These are phyloP conservation scores for Berkeleyomyces rouxiae DNA, from an alignment of 2,329 filamentous ascomycete species.

Conservation along the genomic window DNA sequence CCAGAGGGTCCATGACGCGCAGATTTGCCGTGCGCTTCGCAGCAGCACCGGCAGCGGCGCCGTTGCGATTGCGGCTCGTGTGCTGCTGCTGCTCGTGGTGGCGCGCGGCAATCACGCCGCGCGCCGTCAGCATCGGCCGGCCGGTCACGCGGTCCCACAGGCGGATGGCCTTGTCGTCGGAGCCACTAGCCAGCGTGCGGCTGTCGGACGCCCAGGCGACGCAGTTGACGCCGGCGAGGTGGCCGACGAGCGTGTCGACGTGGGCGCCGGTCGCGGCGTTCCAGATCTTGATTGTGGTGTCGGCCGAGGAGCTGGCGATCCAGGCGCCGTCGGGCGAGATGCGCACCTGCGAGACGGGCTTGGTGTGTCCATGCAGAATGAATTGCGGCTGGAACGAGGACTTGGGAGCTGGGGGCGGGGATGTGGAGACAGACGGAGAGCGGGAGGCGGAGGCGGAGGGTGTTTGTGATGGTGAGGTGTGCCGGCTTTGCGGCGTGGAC, in stretches of 20 bases:
- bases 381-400: constrained; percentile 56
- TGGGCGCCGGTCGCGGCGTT: constrained; percentile 60
- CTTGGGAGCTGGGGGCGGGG: constrained; percentile 34
- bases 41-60: constrained; percentile 6
- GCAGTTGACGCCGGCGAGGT: constrained; percentile 82
- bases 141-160: constrained; percentile 66
- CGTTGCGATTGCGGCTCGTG: constrained; percentile 15
- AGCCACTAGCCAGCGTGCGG: constrained; percentile 72
- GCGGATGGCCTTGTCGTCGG: constrained; percentile 89
- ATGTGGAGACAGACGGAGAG: constrained; percentile 20
- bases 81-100: constrained; percentile 16
- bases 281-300: constrained; percentile 87
- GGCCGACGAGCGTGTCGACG: constrained; percentile 78
- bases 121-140: constrained; percentile 32
- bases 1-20: constrained; percentile 35
- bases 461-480: constrained; percentile 19
- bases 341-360: constrained; percentile 66
- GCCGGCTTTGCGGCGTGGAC: constrained; percentile 17
- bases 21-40: constrained; percentile 17
- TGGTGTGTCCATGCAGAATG: constrained; percentile 59
- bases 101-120: constrained; percentile 18
- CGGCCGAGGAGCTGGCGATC: constrained; percentile 81
- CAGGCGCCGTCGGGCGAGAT: constrained; percentile 82
- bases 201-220: constrained; percentile 91
- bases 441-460: constrained; percentile 19